phyloP scores from a whole-genome alignment of 2,329 filamentous ascomycete genomes.

The Epichloe glyceriae region DNA sequence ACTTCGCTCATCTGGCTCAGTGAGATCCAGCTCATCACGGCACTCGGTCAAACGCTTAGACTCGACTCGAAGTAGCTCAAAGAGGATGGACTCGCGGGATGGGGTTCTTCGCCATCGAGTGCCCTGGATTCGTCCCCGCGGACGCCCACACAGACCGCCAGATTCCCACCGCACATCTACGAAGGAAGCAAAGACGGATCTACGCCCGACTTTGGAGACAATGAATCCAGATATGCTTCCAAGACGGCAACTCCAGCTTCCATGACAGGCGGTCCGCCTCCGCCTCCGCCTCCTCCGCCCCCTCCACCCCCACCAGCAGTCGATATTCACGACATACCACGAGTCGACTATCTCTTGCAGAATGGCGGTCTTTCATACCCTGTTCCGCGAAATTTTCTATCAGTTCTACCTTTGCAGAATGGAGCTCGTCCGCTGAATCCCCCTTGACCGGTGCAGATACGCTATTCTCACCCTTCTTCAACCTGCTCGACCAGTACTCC shows the following conservation, averaged over 20 bases:
- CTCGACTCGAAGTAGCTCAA: slow-evolving; percentile 21
- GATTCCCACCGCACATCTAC: slow-evolving; percentile 34
- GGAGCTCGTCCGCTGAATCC: slow-evolving; percentile 47
- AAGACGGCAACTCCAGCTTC: slow-evolving; percentile 28
- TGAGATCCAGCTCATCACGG: slow-evolving; percentile 21
- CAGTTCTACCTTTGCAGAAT: slow-evolving; percentile 44
- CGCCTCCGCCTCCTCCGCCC: slow-evolving; percentile 30
- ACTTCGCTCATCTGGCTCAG: slow-evolving; percentile 22
- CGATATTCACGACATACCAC: slow-evolving; percentile 56
- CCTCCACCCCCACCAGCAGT: slow-evolving; percentile 64
- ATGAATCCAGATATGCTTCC: slow-evolving; percentile 18
- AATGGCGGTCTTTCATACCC: slow-evolving; percentile 67
- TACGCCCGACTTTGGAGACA: slow-evolving; percentile 23
- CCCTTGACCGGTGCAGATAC: slow-evolving; percentile 55
- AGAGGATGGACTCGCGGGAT: slow-evolving; percentile 27
- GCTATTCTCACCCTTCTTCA: slow-evolving; percentile 72
- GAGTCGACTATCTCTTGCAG: slow-evolving; percentile 84
- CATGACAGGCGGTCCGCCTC: slow-evolving; percentile 14
- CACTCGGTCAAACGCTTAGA: slow-evolving; percentile 24
- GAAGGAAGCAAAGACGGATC: slow-evolving; percentile 24
- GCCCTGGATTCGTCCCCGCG: slow-evolving; percentile 44
- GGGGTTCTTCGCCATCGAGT: slow-evolving; percentile 32
- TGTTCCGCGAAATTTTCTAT: slow-evolving; percentile 61
- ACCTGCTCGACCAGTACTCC: slow-evolving; percentile 74
- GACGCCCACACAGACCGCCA: slow-evolving; percentile 43